Base-by-base conservation (phyloP, 1,284 basidiomycete genomes). In the Melampsora larici-populina region DNA sequence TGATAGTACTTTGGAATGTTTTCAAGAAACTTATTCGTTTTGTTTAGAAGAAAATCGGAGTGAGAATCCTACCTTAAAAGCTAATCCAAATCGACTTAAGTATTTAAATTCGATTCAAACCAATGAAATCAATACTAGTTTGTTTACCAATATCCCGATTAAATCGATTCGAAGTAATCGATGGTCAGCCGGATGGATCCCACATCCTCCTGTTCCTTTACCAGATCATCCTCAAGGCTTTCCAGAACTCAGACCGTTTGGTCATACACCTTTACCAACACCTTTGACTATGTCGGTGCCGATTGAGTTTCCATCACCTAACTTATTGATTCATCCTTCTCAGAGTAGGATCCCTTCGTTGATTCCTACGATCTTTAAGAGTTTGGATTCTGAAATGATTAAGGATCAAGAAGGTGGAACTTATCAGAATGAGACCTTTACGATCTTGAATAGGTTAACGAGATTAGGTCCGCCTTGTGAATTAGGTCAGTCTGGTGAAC, bases 391-490 rank as follows among this genome's bases (percentile, higher is more conserved):
- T 58, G 75, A n/a, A 67, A 79, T 15, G 65, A 79, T 1, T 68
- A 69, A 40, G 78, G n/a, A n/a, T n/a, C n/a, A n/a, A n/a, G 74
- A 11, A 46, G 79, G 21, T 78, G 79, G 17, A 65, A 79, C 48
- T 72, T 80, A 33, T 60, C 70, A 2, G 46, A 79, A 65, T 71
- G 79, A 65, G 26, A 74, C 79, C 43, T 70, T 80, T 48, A 63
- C 74, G 2, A 71, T 83, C 48, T 81, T 82, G 74, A 73, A 67
- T 24, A 79, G 82, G 11, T 76, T 81, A 17, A 80, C 78, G 1
- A 64, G 82, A n/a, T 80, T 83, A 43, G 82, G 81, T 0, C 82
- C 82, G 1, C 82, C 82, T 0, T 81, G 80, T 6, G 81, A 82
- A 24, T 67, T 83, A 6, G 80, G 81, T 0, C 71, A 80, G 0